These are phyloP conservation scores for Kodamaea neixiangensis DNA, from an alignment of 805 yeast genomes.

Conservation along the genomic window DNA sequence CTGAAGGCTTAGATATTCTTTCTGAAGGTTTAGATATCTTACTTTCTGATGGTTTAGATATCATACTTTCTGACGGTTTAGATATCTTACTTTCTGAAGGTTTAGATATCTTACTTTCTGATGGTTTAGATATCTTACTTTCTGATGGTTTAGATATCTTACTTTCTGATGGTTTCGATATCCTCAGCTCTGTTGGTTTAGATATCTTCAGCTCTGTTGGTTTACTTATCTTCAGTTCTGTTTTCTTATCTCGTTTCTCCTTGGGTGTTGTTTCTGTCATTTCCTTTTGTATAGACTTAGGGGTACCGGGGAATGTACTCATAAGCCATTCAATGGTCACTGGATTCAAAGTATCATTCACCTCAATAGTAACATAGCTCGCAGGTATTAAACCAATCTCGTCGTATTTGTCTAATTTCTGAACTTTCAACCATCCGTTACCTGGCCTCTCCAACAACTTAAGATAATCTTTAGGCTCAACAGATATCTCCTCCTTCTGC, in stretches of 20 bases:
- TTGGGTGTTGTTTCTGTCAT: neutral
- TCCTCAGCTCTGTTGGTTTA: neutral
- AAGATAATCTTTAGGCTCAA: conserved; percentile 29
- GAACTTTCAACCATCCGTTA: conserved; percentile 43
- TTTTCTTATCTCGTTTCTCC: neutral
- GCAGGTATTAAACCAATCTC: conserved; percentile 39
- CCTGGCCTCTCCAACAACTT: conserved; percentile 37
- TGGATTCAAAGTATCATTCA: conserved; percentile 39
- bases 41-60: too few relatives aligned
- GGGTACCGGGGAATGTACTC: neutral
- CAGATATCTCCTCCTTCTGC: conserved; percentile 27
- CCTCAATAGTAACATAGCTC: conserved; percentile 38
- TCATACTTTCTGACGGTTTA: too few relatives aligned
- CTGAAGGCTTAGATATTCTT: too few relatives aligned
- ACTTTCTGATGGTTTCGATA: neutral
- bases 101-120: neutral
- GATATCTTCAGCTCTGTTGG: neutral
- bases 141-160: neutral
- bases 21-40: too few relatives aligned
- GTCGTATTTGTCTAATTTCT: conserved; percentile 23
- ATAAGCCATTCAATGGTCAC: conserved; percentile 16
- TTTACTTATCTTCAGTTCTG: neutral
- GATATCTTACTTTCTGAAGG: too few relatives aligned
- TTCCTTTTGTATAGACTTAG: neutral
- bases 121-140: too few relatives aligned